Evolutionary conservation across 2,329 filamentous ascomycete species (phyloP).

Genomic region (Nothophoma quercina): DNA sequence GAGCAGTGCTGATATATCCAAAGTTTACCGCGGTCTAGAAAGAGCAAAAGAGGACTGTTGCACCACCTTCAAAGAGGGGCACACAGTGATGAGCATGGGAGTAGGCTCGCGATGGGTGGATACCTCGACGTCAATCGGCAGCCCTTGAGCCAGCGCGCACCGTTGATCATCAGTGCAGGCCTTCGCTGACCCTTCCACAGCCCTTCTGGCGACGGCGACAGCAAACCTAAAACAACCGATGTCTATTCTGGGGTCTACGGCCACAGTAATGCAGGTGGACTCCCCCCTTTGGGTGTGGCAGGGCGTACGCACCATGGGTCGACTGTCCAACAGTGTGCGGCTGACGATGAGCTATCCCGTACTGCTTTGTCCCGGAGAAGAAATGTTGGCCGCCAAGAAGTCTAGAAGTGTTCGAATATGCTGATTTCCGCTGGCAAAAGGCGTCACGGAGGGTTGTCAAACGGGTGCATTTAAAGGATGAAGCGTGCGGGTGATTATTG

Average conservation of each 20-base stretch:
- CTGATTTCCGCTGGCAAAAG: conserved; percentile 25
- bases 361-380: conserved; percentile 29
- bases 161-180: conserved; percentile 28
- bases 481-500: conserved; percentile 24
- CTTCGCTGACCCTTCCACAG: conserved; percentile 20
- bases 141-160: conserved; percentile 25
- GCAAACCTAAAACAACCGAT: conserved; percentile 1
- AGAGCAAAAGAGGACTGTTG: conserved; percentile 22
- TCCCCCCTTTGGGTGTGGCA: conserved; percentile 21
- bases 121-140: conserved; percentile 43
- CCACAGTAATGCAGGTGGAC: conserved; percentile 20
- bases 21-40: conserved; percentile 27
- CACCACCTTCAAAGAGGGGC: conserved; percentile 29
- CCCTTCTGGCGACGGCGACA: conserved; percentile 20
- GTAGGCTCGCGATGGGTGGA: conserved; percentile 32
- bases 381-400: conserved; percentile 36
- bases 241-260: conserved; percentile 12
- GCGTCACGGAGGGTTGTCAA: conserved; percentile 28
- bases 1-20: conserved; percentile 25
- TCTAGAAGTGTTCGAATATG: conserved; percentile 45
- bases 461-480: conserved; percentile 29
- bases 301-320: neutral
- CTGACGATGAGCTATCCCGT: conserved; percentile 21
- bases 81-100: conserved; percentile 14
- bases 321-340: conserved; percentile 18